phyloP scores from a whole-genome alignment of 441 rosid genomes.

The Populus hybrid region DNA sequence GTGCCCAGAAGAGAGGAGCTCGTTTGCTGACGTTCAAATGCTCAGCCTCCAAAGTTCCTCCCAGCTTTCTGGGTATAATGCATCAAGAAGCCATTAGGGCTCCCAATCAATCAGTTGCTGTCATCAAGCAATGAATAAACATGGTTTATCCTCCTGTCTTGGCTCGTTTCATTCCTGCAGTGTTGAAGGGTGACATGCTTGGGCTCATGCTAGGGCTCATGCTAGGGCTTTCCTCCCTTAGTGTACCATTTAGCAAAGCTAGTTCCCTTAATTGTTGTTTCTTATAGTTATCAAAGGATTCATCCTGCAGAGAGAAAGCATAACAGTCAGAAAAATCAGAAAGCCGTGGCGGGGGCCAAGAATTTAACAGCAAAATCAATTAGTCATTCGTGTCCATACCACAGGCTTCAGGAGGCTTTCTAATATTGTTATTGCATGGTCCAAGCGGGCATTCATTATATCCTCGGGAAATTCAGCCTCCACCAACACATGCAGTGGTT shows the following conservation, averaged over 20 bases:
- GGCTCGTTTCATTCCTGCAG: constrained; percentile 75
- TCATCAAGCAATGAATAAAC: constrained; percentile 12
- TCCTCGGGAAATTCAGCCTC: constrained; percentile 94
- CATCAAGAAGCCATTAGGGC: constrained; percentile 14
- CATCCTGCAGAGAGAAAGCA: constrained; percentile 52
- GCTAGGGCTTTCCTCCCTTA: constrained; percentile 87
- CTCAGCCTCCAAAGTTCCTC: neutral
- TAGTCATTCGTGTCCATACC: constrained; percentile 37
- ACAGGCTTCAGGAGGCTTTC: constrained; percentile 87
- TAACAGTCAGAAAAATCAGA: constrained; percentile 3
- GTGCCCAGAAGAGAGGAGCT: constrained; percentile 1
- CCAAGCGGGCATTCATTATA: constrained; percentile 62
- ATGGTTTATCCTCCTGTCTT: constrained; percentile 65
- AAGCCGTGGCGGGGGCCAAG: neutral
- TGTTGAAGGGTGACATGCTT: constrained; percentile 87
- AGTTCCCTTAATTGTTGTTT: constrained; percentile 88
- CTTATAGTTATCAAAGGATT: constrained; percentile 86
- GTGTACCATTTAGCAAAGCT: constrained; percentile 78
- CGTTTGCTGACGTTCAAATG: neutral
- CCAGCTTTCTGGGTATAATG: neutral
- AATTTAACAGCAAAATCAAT: neutral
- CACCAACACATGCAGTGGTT: constrained; percentile 79
- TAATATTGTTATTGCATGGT: constrained; percentile 66
- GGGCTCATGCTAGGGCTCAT: constrained; percentile 91
- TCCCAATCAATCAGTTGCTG: constrained; percentile 22